Evolutionary conservation across 176 grass and related monocot genomes (phyloP).

Genomic region (Leersia perrieri): DNA sequence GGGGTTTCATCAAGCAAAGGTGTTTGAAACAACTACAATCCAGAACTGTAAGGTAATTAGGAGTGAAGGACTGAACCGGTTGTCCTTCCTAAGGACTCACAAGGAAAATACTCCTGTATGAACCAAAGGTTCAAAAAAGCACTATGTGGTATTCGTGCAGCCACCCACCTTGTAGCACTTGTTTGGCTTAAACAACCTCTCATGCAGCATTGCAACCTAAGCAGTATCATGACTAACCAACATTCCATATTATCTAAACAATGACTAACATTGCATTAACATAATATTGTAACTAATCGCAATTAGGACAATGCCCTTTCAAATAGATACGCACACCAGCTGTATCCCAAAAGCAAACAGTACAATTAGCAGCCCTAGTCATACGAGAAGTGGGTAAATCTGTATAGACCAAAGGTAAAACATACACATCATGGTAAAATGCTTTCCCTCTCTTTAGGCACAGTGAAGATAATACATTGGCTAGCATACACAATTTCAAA

Average conservation of each 20-base stretch:
- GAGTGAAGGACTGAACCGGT: not conserved
- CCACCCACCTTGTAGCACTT: not conserved
- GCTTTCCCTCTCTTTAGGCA: slow-evolving; percentile 1
- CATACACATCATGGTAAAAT: slow-evolving; percentile 10
- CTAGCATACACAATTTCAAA: not conserved
- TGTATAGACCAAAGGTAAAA: not conserved
- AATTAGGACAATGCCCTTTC: not conserved
- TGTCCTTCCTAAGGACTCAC: not conserved
- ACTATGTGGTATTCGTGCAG: not conserved
- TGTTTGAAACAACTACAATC: not conserved
- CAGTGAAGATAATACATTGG: slow-evolving; percentile 17
- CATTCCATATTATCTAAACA: too few species aligned
- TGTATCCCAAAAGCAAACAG: not conserved
- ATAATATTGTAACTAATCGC: not conserved
- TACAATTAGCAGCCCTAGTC: not conserved
- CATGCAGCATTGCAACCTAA: too few species aligned
- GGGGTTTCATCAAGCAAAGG: not conserved
- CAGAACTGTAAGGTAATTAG: not conserved
- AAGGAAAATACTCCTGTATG: not conserved
- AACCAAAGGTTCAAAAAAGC: not conserved
- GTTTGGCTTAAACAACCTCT: too few species aligned
- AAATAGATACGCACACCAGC: too few species aligned
- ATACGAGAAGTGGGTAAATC: not conserved
- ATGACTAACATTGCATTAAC: not conserved
- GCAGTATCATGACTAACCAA: too few species aligned